Conservation (phyloP, 495 filamentous ascomycete species). For the Xylaria nigripes region DNA sequence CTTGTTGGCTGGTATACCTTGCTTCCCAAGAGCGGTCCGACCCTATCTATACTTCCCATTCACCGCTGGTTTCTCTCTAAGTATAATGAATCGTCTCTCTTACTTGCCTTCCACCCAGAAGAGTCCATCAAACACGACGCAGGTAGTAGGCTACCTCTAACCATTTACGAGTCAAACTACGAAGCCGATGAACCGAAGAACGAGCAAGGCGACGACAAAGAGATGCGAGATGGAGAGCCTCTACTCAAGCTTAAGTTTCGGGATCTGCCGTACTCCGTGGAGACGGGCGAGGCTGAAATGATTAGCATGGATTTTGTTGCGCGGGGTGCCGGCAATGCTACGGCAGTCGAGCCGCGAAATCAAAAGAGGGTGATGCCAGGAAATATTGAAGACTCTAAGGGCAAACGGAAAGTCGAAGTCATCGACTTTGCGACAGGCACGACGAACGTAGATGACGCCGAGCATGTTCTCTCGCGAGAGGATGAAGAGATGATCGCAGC, state of each 20-base stretch:
- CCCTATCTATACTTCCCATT: slow-evolving; percentile 55
- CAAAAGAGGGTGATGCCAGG: slow-evolving; percentile 27
- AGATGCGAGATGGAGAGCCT: slow-evolving; percentile 66
- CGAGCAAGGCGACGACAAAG: slow-evolving; percentile 52
- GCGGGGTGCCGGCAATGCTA: slow-evolving; percentile 69
- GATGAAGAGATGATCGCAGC: slow-evolving; percentile 65
- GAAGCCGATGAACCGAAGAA: slow-evolving; percentile 50
- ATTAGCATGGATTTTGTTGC: slow-evolving; percentile 90
- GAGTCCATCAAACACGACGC: slow-evolving; percentile 44
- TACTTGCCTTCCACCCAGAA: slow-evolving; percentile 74
- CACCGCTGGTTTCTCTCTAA: slow-evolving; percentile 64
- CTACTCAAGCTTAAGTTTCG: slow-evolving; percentile 62
- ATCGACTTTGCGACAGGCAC: slow-evolving; percentile 14
- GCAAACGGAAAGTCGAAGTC: slow-evolving; percentile 36
- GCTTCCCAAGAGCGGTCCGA: slow-evolving; percentile 65
- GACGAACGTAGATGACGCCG: slow-evolving; percentile 17
- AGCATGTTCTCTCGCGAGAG: slow-evolving; percentile 53
- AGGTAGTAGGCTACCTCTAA: slow-evolving; percentile 77
- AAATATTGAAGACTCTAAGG: slow-evolving; percentile 34
- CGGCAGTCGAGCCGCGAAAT: slow-evolving; percentile 41
- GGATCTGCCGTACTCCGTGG: slow-evolving; percentile 75
- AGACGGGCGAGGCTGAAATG: slow-evolving; percentile 96
- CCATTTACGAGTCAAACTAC: slow-evolving; percentile 79
- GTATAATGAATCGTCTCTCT: slow-evolving; percentile 77
- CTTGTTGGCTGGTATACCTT: slow-evolving; percentile 95